Conservation (phyloP, 2,329 filamentous ascomycete species). For the Botrytis fragariae region DNA sequence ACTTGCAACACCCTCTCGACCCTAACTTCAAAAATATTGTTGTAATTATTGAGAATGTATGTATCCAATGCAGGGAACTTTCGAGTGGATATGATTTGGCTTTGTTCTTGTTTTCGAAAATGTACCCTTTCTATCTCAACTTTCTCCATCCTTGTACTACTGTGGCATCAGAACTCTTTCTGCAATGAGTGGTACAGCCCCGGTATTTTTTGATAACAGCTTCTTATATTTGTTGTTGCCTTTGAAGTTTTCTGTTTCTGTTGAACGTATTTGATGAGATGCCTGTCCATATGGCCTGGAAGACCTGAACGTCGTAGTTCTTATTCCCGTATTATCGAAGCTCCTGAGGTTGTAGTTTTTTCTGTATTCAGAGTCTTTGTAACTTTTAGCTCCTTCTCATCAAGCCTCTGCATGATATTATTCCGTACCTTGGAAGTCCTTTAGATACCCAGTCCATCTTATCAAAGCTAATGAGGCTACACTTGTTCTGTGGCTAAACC, state of each 20-base stretch:
- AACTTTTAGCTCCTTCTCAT: neutral
- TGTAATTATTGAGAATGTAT: neutral
- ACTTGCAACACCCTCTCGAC: neutral
- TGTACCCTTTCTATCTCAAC: neutral
- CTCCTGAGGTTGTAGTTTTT: neutral
- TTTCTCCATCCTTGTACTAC: neutral
- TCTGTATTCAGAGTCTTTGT: neutral
- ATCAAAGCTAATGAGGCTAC: neutral
- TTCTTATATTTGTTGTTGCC: neutral
- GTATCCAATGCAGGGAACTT: neutral
- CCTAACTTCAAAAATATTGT: neutral
- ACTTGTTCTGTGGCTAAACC: neutral
- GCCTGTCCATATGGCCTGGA: no score
- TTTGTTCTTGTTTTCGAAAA: neutral
- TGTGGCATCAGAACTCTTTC: neutral
- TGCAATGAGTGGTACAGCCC: neutral
- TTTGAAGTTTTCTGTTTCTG: neutral
- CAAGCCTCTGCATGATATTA: neutral
- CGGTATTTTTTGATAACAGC: neutral
- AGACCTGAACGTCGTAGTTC: no score
- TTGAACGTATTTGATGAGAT: neutral
- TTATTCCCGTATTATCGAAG: neutral
- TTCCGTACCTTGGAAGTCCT: neutral
- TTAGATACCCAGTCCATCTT: no score
- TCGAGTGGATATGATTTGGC: neutral